Conservation (phyloP, 2,329 filamentous ascomycete species). For the Colletotrichum echinochloae region DNA sequence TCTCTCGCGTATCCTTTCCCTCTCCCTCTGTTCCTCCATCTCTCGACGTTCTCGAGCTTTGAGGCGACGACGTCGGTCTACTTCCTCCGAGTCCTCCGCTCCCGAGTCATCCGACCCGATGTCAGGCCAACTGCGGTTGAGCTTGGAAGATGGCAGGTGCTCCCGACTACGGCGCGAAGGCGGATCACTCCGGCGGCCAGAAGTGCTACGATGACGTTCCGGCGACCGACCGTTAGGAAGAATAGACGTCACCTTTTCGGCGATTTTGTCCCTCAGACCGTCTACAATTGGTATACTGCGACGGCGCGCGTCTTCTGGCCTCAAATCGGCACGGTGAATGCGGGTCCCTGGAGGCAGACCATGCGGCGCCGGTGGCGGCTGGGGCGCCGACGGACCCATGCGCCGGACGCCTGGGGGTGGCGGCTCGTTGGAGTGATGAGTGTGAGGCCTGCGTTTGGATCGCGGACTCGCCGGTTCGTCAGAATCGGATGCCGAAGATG, state of each 20-base stretch:
- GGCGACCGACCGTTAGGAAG: conserved; percentile 52
- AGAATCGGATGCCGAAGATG: conserved; percentile 57
- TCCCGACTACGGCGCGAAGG: conserved; percentile 49
- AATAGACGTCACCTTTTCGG: conserved; percentile 59
- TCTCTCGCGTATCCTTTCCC: conserved; percentile 52
- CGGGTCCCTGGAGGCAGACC: conserved; percentile 46
- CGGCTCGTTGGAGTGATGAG: conserved; percentile 44
- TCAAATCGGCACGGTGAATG: conserved; percentile 50
- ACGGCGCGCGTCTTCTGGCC: conserved; percentile 53
- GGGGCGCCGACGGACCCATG: conserved; percentile 47
- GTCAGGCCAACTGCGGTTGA: conserved; percentile 58
- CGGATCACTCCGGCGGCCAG: conserved; percentile 45
- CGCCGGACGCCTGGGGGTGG: conserved; percentile 50
- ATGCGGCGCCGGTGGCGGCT: conserved; percentile 45
- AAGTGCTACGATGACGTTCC: conserved; percentile 53
- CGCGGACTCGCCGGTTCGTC: conserved; percentile 45
- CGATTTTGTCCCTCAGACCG: conserved; percentile 57
- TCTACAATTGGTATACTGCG: conserved; percentile 53
- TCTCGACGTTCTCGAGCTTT: conserved; percentile 38
- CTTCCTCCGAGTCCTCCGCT: conserved; percentile 50
- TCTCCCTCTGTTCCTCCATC: conserved; percentile 48
- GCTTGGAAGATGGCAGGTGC: conserved; percentile 53
- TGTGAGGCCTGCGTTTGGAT: conserved; percentile 41
- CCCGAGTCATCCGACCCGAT: conserved; percentile 52
- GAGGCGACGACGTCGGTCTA: conserved; percentile 45